These are phyloP conservation scores for Apophysomyces elegans DNA, from an alignment of 371 early-diverging fungal genomes.

Conservation along the genomic window DNA sequence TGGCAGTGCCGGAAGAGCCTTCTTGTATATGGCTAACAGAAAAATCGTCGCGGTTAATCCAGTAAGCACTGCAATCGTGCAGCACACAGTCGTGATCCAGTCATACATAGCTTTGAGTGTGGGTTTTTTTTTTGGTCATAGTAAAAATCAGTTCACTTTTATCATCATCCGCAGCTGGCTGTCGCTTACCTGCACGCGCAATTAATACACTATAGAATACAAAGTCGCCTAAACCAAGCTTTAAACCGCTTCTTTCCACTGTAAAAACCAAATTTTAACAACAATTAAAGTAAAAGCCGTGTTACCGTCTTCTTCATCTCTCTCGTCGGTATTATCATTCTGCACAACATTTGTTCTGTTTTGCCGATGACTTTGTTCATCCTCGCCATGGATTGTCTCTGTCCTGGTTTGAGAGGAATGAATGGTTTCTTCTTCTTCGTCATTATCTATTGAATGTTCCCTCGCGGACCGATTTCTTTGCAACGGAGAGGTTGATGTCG, in stretches of 20 bases:
- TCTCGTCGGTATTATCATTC: constrained; percentile 4
- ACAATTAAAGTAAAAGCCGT: not conserved
- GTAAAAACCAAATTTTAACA: constrained; percentile 8
- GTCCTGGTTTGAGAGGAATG: not conserved
- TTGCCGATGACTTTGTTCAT: not conserved
- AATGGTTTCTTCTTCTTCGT: constrained; percentile 15
- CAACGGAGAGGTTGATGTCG: constrained; percentile 22
- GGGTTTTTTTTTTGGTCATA: not conserved
- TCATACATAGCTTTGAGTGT: constrained; percentile 69
- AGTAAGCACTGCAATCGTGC: constrained; percentile 80
- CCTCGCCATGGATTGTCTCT: not conserved
- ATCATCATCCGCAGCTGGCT: not conserved
- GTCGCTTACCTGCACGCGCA: constrained; percentile 70
- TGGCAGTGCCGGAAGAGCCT: constrained; percentile 87
- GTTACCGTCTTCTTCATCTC: constrained; percentile 62
- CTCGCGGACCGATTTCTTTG: constrained; percentile 7
- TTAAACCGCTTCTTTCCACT: constrained; percentile 72
- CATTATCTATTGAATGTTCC: constrained; percentile 29
- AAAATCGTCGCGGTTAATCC: constrained; percentile 88
- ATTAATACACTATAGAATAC: constrained; percentile 89
- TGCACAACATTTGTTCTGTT: not conserved
- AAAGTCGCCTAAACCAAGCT: constrained; percentile 89
- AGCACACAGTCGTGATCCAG: constrained; percentile 86
- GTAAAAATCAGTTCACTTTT: not conserved
- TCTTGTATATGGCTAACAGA: constrained; percentile 77